phyloP scores from a whole-genome alignment of 2,329 filamentous ascomycete genomes.

The Venturia effusa region DNA sequence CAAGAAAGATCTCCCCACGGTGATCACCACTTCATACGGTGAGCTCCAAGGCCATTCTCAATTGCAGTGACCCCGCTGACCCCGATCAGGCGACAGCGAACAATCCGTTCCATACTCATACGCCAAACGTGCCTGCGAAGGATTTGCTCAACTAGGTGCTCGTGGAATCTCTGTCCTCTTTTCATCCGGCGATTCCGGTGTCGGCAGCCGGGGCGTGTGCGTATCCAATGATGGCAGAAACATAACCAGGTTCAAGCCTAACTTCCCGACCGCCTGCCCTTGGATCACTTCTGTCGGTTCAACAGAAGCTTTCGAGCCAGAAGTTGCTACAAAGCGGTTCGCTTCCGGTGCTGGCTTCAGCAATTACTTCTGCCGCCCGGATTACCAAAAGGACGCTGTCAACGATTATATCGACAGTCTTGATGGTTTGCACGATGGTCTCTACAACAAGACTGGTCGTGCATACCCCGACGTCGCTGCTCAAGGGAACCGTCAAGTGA shows the following conservation, averaged over 20 bases:
- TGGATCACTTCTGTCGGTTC: slow-evolving; percentile 37
- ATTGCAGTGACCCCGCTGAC: not conserved
- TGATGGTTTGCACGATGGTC: slow-evolving; percentile 1
- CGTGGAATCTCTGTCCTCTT: slow-evolving; percentile 31
- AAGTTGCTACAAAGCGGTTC: slow-evolving; percentile 16
- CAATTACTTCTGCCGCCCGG: slow-evolving; percentile 27
- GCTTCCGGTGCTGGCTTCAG: slow-evolving; percentile 30
- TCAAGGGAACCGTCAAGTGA: slow-evolving; percentile 6
- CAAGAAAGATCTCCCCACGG: slow-evolving; percentile 26
- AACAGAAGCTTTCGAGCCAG: slow-evolving; percentile 15
- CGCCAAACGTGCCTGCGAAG: slow-evolving; percentile 27
- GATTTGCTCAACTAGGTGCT: slow-evolving; percentile 29
- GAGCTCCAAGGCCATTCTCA: not conserved
- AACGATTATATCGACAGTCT: not conserved
- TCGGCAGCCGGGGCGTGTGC: slow-evolving; percentile 23
- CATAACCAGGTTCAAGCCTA: slow-evolving; percentile 28
- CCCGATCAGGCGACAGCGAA: slow-evolving; percentile 23
- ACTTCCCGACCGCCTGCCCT: slow-evolving; percentile 37
- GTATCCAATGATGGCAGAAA: slow-evolving; percentile 33
- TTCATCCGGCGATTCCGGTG: slow-evolving; percentile 28
- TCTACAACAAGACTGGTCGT: slow-evolving; percentile 13
- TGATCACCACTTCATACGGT: slow-evolving; percentile 28
- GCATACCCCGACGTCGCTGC: slow-evolving; percentile 14
- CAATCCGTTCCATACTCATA: slow-evolving; percentile 27
- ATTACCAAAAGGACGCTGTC: slow-evolving; percentile 8